phyloP scores from a whole-genome alignment of 441 rosid species.

The Gossypium gossypioides region DNA sequence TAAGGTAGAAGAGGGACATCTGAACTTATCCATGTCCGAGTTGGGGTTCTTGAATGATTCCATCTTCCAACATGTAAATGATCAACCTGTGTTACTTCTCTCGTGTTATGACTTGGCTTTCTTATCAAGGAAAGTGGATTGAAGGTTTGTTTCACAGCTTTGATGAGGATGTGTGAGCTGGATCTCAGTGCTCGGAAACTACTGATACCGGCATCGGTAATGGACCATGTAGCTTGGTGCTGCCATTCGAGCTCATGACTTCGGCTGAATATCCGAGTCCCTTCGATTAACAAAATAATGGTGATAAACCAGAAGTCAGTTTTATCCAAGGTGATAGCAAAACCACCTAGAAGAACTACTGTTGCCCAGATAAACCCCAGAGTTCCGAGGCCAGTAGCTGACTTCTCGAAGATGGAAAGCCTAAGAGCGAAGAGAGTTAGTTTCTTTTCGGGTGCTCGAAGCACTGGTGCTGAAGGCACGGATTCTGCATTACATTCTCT shows the following conservation, averaged over 20 bases:
- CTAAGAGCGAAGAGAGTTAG: constrained; percentile 82
- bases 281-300: constrained; percentile 65
- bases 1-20: constrained; percentile 77
- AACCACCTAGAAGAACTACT: constrained; percentile 86
- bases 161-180: constrained; percentile 28
- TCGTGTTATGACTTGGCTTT: constrained; percentile 18
- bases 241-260: constrained; percentile 95
- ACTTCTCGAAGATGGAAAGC: constrained; percentile 72
- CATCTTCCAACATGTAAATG: constrained; percentile 15
- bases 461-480: constrained; percentile 15
- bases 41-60: constrained; percentile 26
- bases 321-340: constrained; percentile 68
- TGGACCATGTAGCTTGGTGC: constrained; percentile 85
- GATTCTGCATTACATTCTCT: constrained; percentile 39
- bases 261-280: constrained; percentile 78
- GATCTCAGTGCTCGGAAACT: constrained; percentile 62
- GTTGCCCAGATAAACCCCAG: constrained; percentile 96
- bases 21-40: constrained; percentile 57
- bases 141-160: constrained; percentile 22
- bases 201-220: constrained; percentile 56
- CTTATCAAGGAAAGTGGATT: constrained; percentile 17
- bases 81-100: constrained; percentile 17
- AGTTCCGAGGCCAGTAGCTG: constrained; percentile 78
- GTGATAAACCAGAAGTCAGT: constrained; percentile 90
- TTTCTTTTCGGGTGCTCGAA: constrained; percentile 66